Evolutionary conservation across 257 asterid species (phyloP), one percentile per base, ranked within the genome.

Genomic region (Striga asiatica): DNA sequence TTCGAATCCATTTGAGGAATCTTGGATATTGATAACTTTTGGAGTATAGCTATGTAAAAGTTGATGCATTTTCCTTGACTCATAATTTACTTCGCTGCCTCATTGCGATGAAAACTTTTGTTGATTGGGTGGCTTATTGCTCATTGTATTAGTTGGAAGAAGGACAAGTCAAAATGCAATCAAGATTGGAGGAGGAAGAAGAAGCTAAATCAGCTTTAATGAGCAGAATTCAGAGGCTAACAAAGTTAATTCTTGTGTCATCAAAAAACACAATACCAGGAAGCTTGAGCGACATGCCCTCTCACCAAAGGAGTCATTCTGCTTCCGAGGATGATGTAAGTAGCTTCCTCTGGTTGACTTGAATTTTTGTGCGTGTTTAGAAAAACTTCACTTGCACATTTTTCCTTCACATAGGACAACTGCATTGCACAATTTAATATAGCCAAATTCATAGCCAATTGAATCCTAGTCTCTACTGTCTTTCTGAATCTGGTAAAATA

Each of bases 221-320:
- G 94, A 92, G 99, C 83, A 83, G 99, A 66, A 92, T 92, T 72
- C 99, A 92, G 73, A 79, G 97, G 80, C 88, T 92, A 54, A 88
- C 99, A 24, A 92, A 92, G 72, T 79, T 92, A 64, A 92, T 92
- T 61, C 97, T 92, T 13, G 99, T 92, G 68, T 92, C 99, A 49
- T 88, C 99, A 22, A 92, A 92, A 74, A 83, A 78, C 67, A 67
- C 85, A 13, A 73, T 79, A 50, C 94, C 96, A 18, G 92, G 77
- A 46, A 67, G 65, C 65, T 42, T 76, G 69, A 79, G 77, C 35
- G 89, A 84, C 55, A 61, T 67, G 62, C 64, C 93, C 50, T 66
- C 73, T 57, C 93, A 73, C 56, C 85, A 77, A 46, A 66, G 77
- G 70, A 81, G 78, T 54, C 81, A 39, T 68, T 78, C 93, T 59